Base-by-base conservation (phyloP, 805 yeast species). In the Wickerhamomyces bovis region DNA sequence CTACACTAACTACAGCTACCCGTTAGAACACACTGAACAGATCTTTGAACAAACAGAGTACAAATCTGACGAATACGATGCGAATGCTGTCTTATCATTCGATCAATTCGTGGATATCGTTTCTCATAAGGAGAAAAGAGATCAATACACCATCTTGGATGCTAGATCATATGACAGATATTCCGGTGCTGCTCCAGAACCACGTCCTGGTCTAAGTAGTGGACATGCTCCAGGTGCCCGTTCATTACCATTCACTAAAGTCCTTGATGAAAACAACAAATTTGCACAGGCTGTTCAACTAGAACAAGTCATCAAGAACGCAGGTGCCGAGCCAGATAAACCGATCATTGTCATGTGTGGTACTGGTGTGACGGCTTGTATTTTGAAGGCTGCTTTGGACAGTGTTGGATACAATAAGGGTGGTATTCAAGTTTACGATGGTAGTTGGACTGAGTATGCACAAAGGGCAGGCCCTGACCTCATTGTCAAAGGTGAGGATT, bases 361-460 rank as follows among this genome's bases (percentile, higher is more conserved):
- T 25, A 84, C 97, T 0, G 99, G 98, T 41, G 97, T 94, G 42
- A 83, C 97, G 11, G 98, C 97, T 1, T 88, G 92, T 52, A 81
- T 94, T 38, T 74, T 92, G 41, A 84, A 86, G 64, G 70, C 84
- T 9, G 98, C 95, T 2, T 62, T 85, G 38, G 81, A 80, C 47
- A 58, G 68, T n/a, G 71, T 77, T 11, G 81, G 80, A 0, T 67
- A 71, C 26, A 63, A 69, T 38, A 61, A 71, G 8, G 64, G 63
- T 6, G 74, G 72, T 18, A 68, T 83, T 13, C 73, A 75, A 36
- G 76, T 85, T 20, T 85, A 85, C 56, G 99, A 94, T 58, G 99
- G 95, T 11, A 80, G 88, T 39, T 86, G 95, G 95, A 78, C 83
- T 8, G 96, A 89, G 59, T 88, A 92, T 86, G 92, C 88, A 6